Base-by-base conservation (phyloP, 2,329 filamentous ascomycete species). In the Magnaporthales sp. region DNA sequence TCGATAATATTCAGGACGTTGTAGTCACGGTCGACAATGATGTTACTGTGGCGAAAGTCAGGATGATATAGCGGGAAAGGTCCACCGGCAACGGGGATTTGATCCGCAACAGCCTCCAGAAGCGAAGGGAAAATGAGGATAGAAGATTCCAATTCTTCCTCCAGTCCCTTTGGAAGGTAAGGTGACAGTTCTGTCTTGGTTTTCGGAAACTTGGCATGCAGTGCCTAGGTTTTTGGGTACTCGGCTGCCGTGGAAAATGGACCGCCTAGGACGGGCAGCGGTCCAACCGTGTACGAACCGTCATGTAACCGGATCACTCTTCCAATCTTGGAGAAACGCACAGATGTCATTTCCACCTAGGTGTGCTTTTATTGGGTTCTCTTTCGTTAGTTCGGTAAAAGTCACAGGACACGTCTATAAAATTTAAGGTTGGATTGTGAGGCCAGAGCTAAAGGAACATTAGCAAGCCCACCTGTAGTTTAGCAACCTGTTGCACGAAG, bases 11-110 rank as follows among this genome's bases (percentile, higher is more conserved):
- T 72, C 9, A 72, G 66, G 3, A 75, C 69, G 1, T 70, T 32
- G 66, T 71, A 74, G 24, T 67, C 63, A 24, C 73, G 67, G 64
- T 73, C 70, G 27, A 76, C 70, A 61, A 76, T 70, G 13, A 76
- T 73, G 68, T 75, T 75, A 69, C 69, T 76, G 68, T 75, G 72
- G 19, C 70, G n/a, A 66, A 77, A 74, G 61, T 76, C 73, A 26
- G 67, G 63, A 67, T 76, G 74, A 61, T 68, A 72, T 19, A 76
- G 66, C 32, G 74, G 75, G 66, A 77, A 77, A 31, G 74, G 75
- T 7, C 74, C 74, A 58, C 70, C 19, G 65, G 71, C 62, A 38
- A 30, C 6, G 24, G 54, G 24, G 22, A 58, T 58, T 26, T 26
- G 5, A 58, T 5, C 6, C 5, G n/a, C 54, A 58, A 10, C 24